Conservation (phyloP, 108 stramenopile species). For the Nannochloropsis granulata region DNA sequence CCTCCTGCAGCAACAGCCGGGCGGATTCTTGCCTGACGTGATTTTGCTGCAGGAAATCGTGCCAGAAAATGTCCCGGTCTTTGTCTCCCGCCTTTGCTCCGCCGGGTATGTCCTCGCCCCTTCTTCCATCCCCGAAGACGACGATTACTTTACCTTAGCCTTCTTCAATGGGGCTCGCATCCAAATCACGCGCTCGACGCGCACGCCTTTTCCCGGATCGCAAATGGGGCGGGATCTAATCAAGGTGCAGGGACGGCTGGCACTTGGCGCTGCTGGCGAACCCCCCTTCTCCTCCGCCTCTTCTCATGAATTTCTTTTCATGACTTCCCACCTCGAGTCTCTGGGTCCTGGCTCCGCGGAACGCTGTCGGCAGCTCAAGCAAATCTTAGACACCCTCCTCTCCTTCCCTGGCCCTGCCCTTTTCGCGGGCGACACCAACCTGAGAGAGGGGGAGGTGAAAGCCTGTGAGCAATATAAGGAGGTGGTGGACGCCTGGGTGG, state of each 20-base stretch:
- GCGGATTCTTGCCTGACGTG: background rate
- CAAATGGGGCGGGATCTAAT: background rate
- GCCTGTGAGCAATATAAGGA: background rate
- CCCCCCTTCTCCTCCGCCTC: background rate
- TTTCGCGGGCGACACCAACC: background rate
- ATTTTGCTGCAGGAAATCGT: background rate
- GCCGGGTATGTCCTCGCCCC: background rate
- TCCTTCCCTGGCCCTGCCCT: background rate
- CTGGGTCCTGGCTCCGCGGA: background rate
- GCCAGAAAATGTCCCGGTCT: background rate
- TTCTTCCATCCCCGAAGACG: background rate
- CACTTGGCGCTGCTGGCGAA: background rate
- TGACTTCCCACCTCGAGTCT: background rate
- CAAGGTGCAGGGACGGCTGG: background rate
- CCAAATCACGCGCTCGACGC: background rate
- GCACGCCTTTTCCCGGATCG: background rate
- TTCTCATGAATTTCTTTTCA: background rate
- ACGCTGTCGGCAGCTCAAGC: background rate
- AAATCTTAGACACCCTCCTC: background rate
- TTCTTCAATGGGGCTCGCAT: background rate
- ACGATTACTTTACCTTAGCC: background rate
- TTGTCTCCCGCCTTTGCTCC: background rate
- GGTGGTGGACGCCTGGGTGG: background rate
- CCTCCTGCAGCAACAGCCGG: background rate
- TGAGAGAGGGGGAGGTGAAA: background rate